Conservation (phyloP, 768 basidiomycete species). For the Candolleomyces aberdarensis region DNA sequence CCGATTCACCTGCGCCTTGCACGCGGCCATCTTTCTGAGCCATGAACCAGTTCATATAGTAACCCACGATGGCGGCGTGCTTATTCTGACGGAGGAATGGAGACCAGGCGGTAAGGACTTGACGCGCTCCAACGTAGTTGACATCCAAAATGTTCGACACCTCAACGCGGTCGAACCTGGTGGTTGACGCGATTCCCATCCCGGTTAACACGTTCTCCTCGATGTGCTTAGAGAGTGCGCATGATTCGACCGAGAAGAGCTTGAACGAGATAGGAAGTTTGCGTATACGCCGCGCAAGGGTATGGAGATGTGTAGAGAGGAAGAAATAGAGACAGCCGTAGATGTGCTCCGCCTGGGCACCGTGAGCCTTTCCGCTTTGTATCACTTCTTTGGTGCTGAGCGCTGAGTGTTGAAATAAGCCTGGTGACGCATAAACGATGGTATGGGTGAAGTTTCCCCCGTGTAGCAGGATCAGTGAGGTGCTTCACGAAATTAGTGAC, state of each 20-base stretch:
- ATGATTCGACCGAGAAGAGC: constrained; percentile 29
- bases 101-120: constrained; percentile 33
- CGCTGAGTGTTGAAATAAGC: neutral
- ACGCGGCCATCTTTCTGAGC: constrained; percentile 13
- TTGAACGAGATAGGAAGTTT: constrained; percentile 30
- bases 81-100: constrained; percentile 29
- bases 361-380: constrained; percentile 30
- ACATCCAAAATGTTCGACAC: constrained; percentile 46
- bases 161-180: constrained; percentile 43
- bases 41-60: constrained; percentile 42
- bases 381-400: constrained; percentile 32
- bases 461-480: neutral
- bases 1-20: neutral
- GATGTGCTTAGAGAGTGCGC: constrained; percentile 25
- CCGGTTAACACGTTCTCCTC: constrained; percentile 10
- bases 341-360: constrained; percentile 39
- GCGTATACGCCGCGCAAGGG: constrained; percentile 33
- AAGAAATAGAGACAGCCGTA: constrained; percentile 51
- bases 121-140: constrained; percentile 36
- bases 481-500: constrained; percentile 15
- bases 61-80: constrained; percentile 30
- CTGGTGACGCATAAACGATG: neutral
- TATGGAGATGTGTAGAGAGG: constrained; percentile 35
- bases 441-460: neutral
- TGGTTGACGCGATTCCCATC: constrained; percentile 19